Evolutionary conservation across 371 early-diverging fungal genomes (phyloP), one percentile per base, ranked within the genome.

Genomic region (Mortierella sp.): DNA sequence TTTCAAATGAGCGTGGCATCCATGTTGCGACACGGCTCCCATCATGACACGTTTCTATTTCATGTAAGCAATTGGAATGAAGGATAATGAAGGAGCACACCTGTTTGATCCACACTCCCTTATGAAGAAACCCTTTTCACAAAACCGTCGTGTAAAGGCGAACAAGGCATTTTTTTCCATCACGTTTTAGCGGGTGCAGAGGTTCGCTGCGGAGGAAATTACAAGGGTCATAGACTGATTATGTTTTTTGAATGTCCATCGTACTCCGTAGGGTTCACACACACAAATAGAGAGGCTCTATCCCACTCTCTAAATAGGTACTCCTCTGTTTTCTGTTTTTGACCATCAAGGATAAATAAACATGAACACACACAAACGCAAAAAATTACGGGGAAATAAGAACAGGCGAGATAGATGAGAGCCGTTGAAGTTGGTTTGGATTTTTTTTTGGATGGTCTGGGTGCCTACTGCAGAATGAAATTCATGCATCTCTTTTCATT

Each of bases 401-500:
- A 65, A 2, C n/a, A 65, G 19, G 14, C 14, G 48, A 68, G 34
- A 68, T 5, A 68, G 24, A 68, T 42, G 68, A 38, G 68, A 68
- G 68, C 68, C 65, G 65, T 63, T 50, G 50, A 50, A 14, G 45
- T 44, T 44, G 45, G 6, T 48, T 48, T 48, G 48, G 8, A 13
- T 48, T 44, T 44, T 10, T 48, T 8, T 19, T 2, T 6, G 28
- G 60, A 28, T 58, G 38, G 68, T 68, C 68, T 38, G 42, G 68
- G 38, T 68, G 68, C 38, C 19, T 68, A 9, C 50, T 38, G 42
- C 42, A 38, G 5, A 38, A 38, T 38, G 42, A 38, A 50, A 50
- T 50, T 50, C 50, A 68, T 68, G 68, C 68, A 68, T 68, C 68
- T 68, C 21, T 34, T 42, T 21, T 68, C 34, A 38, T 68, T 42